Evolutionary conservation across 768 basidiomycete genomes (phyloP).

Genomic region (Amanita thiersii): DNA sequence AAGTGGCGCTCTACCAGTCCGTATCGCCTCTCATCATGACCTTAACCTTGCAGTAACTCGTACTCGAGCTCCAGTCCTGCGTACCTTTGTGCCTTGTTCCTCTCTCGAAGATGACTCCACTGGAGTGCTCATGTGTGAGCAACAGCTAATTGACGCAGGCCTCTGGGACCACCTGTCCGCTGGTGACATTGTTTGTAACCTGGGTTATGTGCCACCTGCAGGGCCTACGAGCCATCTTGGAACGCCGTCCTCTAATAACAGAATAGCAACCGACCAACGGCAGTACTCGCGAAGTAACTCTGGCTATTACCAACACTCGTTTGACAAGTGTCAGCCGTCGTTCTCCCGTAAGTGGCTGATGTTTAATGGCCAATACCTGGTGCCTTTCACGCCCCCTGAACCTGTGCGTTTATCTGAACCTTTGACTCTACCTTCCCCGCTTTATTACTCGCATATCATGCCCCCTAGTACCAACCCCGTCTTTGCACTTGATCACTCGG

Average conservation of each 20-base stretch:
- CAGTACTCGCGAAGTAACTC: not conserved
- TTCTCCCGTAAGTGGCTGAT: constrained; percentile 50
- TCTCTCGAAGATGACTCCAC: constrained; percentile 34
- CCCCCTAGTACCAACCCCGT: constrained; percentile 28
- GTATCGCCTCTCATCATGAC: constrained; percentile 46
- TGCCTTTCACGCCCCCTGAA: constrained; percentile 52
- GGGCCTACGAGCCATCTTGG: constrained; percentile 7
- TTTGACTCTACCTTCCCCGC: constrained; percentile 62
- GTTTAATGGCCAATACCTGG: constrained; percentile 57
- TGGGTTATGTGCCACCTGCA: constrained; percentile 58
- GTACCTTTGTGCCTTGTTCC: constrained; percentile 68
- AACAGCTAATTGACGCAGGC: constrained; percentile 56
- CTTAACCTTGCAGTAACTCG: constrained; percentile 51
- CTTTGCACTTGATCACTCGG: constrained; percentile 26
- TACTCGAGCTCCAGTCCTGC: constrained; percentile 62
- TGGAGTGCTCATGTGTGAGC: constrained; percentile 51
- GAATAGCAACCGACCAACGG: not conserved
- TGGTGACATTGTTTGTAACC: constrained; percentile 74
- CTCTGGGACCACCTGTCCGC: constrained; percentile 71
- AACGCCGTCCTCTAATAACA: constrained; percentile 6
- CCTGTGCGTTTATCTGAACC: constrained; percentile 47
- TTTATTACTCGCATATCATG: constrained; percentile 68
- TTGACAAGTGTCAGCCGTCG: constrained; percentile 13
- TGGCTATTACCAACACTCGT: constrained; percentile 7
- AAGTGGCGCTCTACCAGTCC: constrained; percentile 11